phyloP scores from a whole-genome alignment of 2,329 filamentous ascomycete genomes.

The Nemania serpens region DNA sequence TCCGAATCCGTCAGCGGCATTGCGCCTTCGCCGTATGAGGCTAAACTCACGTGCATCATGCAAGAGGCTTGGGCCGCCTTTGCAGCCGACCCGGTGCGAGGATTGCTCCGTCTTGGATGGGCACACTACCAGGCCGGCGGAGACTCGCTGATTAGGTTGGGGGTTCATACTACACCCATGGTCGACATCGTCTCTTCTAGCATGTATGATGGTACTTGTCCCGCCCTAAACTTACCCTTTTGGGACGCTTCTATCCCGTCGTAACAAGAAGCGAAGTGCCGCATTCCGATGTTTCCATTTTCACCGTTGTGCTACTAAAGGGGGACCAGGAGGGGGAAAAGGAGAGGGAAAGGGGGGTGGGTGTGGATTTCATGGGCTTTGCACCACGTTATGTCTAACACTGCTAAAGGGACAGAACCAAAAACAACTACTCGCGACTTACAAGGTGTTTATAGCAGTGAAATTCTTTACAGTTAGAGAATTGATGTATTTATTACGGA shows the following conservation, averaged over 20 bases:
- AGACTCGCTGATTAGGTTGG: slow-evolving; percentile 14
- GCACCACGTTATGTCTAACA: no score
- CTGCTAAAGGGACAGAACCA: no score
- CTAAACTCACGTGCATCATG: slow-evolving; percentile 5
- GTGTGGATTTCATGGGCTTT: no score
- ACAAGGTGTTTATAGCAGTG: no score
- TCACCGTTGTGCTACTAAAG: not conserved
- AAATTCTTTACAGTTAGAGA: no score
- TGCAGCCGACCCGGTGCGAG: slow-evolving; percentile 6
- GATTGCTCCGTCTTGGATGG: slow-evolving; percentile 11
- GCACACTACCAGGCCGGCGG: slow-evolving; percentile 4
- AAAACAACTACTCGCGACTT: no score
- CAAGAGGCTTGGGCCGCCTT: slow-evolving; percentile 17
- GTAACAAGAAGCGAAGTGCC: not conserved
- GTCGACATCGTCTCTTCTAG: slow-evolving; percentile 13
- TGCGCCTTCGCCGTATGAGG: not conserved
- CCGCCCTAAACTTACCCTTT: slow-evolving; percentile 2
- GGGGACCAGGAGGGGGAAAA: no score
- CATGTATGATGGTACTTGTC: slow-evolving; percentile 12
- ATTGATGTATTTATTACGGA: no score
- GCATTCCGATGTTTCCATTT: not conserved
- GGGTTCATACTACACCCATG: slow-evolving; percentile 6
- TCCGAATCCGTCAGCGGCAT: slow-evolving; percentile 14
- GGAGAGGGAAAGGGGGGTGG: not conserved
- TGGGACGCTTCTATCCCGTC: slow-evolving; percentile 14